Evolutionary conservation across 345 rosid species (phyloP), one percentile per base, ranked within the genome.

Genomic region (Eucalyptus curtisii): DNA sequence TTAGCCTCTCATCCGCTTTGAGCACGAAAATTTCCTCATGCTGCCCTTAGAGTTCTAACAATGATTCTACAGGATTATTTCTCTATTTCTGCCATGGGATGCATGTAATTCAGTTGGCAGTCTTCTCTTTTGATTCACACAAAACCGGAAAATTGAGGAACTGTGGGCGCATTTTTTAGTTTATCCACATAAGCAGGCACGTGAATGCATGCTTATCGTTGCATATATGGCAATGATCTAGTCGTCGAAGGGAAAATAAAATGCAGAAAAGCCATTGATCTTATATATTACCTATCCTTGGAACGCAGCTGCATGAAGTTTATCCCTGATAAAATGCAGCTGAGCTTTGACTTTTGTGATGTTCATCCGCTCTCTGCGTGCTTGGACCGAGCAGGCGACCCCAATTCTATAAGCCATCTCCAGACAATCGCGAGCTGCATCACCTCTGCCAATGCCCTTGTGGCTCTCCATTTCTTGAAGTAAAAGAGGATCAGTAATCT

Each of bases 401-500:
- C 90, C 92, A 14, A 89, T 87, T 71, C 25, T 81, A 61, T 86
- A 50, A 17, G 87, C 86, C 14, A 45, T 90, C 84, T 37, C 40
- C 71, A 89, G 37, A 64, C 57, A 87, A 6, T 80, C 89, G 27
- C 49, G 33, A 49, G 49, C 37, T 52, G 22, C 52, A 19, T 30
- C 13, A 27, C 66, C n/a, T 42, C 40, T 7, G 45, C 31, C 2
- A 20, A 31, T 47, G 31, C 61, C n/a, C 16, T 30, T 81, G 30
- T 45, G 79, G 55, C 86, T 86, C 50, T 82, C 47, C 50, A 31
- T 85, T 85, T 89, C 91, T 25, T 89, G 57, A 49, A 91, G 68
- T 44, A 89, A 37, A n/a, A 66, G 12, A 7, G 91, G 90, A 49
- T 92, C 92, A 3, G 80, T 20, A 79, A 91, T 86, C 50, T 86